Percentiles rank a stretch among this genome's conserved stretches.
phyloP scores from a whole-genome alignment of 176 grass and related monocot genomes.

The Olyra latifolia region DNA sequence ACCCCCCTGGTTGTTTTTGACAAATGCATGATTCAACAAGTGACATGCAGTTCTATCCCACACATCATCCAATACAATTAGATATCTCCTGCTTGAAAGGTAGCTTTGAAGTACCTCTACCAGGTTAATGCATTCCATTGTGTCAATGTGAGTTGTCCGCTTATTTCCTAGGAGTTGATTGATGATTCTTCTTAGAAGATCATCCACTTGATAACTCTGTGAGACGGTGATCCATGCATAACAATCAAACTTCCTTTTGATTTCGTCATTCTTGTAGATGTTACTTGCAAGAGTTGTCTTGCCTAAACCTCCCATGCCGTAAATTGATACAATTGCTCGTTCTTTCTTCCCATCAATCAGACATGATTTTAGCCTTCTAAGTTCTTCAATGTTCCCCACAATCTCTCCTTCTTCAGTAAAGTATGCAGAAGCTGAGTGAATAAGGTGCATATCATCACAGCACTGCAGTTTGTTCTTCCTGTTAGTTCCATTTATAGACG shows the following conservation, averaged over 20 bases:
- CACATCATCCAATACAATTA: conserved; percentile 38
- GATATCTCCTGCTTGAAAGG: conserved; percentile 9
- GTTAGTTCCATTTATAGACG: neutral
- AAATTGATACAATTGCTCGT: conserved; percentile 24
- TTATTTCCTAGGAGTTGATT: neutral
- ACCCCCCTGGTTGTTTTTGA: neutral
- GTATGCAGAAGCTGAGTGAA: neutral
- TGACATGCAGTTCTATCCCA: conserved; percentile 14
- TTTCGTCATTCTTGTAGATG: conserved; percentile 11
- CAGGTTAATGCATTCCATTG: neutral
- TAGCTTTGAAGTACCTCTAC: neutral
- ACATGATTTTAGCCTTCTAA: neutral
- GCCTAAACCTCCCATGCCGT: conserved; percentile 47
- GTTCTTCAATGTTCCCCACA: conserved; percentile 21
- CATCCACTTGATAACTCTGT: conserved; percentile 4
- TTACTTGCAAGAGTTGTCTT: conserved; percentile 36
- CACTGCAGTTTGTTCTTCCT: neutral
- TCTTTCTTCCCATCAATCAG: conserved; percentile 11
- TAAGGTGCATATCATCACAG: neutral
- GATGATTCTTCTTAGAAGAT: conserved; percentile 34
- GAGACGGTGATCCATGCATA: conserved; percentile 31
- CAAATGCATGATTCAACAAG: conserved; percentile 20
- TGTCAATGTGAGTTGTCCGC: neutral
- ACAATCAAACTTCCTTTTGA: conserved; percentile 19
- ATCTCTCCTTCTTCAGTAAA: conserved; percentile 14